phyloP scores from a whole-genome alignment of 1,284 basidiomycete genomes.

The Ustilago lituana region DNA sequence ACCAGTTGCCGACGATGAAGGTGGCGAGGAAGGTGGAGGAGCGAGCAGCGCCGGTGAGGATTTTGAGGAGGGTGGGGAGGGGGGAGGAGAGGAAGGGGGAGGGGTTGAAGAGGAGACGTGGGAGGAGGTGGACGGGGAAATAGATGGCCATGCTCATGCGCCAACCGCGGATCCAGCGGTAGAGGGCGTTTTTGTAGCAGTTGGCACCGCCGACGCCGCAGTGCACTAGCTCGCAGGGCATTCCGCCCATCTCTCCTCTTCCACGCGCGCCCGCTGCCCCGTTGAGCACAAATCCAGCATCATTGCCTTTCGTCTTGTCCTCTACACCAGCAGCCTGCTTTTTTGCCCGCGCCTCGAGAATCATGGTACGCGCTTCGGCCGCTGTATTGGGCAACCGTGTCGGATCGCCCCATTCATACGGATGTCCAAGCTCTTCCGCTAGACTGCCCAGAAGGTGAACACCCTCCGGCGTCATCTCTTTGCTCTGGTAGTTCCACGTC shows the following conservation, averaged over 20 bases:
- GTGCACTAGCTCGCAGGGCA: constrained; percentile 68
- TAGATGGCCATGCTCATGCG: constrained; percentile 67
- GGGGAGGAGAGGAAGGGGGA: constrained; percentile 50
- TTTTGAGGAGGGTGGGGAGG: constrained; percentile 42
- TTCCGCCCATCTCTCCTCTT: constrained; percentile 57
- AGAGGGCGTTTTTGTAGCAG: constrained; percentile 65
- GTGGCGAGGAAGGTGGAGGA: constrained; percentile 68
- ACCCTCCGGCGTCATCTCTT: constrained; percentile 32
- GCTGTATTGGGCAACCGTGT: constrained; percentile 39
- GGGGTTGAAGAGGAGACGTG: constrained; percentile 66
- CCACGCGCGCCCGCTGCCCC: constrained; percentile 54
- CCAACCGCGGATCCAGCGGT: constrained; percentile 65
- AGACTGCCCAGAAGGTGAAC: constrained; percentile 46
- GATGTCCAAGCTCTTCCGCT: constrained; percentile 56
- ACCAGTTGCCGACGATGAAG: constrained; percentile 67
- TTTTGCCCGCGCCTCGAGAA: constrained; percentile 20
- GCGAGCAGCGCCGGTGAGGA: constrained; percentile 62
- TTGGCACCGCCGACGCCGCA: constrained; percentile 61
- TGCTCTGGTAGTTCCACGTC: constrained; percentile 61
- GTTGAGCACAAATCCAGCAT: constrained; percentile 44
- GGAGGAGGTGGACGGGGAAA: constrained; percentile 68
- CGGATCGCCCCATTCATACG: constrained; percentile 58
- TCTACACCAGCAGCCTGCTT: not conserved
- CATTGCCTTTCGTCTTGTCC: not conserved
- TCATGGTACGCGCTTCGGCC: constrained; percentile 26